Conservation (phyloP, 73 alveolate genomes). For the Symbiodinium natans region DNA sequence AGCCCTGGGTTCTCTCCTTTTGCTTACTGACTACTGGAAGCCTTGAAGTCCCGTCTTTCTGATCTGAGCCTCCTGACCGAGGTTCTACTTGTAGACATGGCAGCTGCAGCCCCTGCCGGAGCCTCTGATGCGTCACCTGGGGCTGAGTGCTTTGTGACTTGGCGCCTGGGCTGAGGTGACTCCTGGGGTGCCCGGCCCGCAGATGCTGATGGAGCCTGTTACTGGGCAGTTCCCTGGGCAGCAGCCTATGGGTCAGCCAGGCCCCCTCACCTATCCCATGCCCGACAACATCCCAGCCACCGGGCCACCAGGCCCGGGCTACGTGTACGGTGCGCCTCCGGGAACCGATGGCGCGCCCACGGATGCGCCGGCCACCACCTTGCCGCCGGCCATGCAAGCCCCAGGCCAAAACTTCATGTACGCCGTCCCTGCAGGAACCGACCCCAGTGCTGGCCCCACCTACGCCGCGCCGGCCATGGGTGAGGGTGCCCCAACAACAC, state of each 20-base stretch:
- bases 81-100: neutral
- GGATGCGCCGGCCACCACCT: no score
- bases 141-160: no score
- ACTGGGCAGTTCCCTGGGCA: neutral
- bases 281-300: no score
- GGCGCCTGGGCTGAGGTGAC: neutral
- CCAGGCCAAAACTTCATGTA: neutral
- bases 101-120: neutral
- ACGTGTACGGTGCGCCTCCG: neutral
- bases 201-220: constrained; percentile 5
- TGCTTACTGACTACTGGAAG: no score
- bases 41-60: no score
- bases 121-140: no score
- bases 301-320: constrained; percentile 1
- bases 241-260: neutral
- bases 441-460: neutral
- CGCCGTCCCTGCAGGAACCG: neutral
- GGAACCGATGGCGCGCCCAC: neutral
- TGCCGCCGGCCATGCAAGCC: neutral
- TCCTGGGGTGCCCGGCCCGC: neutral
- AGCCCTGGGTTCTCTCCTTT: no score
- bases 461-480: neutral
- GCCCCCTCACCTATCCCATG: neutral
- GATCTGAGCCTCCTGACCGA: no score
- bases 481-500: no score